Conservation (phyloP, 441 rosid species). For the Populus tomentosa region DNA sequence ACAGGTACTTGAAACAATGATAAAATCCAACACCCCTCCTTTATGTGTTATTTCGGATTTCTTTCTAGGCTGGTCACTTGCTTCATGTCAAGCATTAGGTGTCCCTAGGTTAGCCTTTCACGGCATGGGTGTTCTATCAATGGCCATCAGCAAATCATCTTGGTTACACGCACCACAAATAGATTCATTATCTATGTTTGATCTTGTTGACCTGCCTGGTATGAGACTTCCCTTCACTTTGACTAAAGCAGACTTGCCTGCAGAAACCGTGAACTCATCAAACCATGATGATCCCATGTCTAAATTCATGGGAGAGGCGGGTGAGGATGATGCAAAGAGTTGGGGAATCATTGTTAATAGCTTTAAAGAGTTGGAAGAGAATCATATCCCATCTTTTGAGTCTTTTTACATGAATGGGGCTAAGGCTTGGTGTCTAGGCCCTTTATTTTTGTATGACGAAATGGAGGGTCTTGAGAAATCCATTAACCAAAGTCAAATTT, state of each 20-base stretch:
- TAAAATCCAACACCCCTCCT: too few species aligned
- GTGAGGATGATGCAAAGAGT: constrained; percentile 18
- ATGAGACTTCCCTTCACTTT: constrained; percentile 15
- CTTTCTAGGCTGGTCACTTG: too few species aligned
- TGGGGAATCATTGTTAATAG: constrained; percentile 25
- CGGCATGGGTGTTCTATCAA: too few species aligned
- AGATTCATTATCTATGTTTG: not conserved
- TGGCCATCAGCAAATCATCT: too few species aligned
- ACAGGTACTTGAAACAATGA: too few species aligned
- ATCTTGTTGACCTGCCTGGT: constrained; percentile 5
- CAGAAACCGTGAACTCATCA: not conserved
- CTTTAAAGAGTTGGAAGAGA: constrained; percentile 28
- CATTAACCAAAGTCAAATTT: not conserved
- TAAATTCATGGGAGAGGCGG: constrained; percentile 8
- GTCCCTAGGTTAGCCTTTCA: too few species aligned
- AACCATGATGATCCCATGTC: not conserved
- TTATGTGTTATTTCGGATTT: too few species aligned
- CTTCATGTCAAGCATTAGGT: too few species aligned
- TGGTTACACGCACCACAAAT: too few species aligned
- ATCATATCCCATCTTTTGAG: constrained; percentile 12
- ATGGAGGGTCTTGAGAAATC: not conserved
- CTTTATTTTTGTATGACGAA: constrained; percentile 13
- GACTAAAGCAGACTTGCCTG: constrained; percentile 12
- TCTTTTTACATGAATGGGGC: not conserved
- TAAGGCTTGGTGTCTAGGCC: constrained; percentile 28